Percentiles rank a stretch among this genome's conserved stretches.
Conservation (phyloP, 768 basidiomycete species). For the Calocera viscosa region DNA sequence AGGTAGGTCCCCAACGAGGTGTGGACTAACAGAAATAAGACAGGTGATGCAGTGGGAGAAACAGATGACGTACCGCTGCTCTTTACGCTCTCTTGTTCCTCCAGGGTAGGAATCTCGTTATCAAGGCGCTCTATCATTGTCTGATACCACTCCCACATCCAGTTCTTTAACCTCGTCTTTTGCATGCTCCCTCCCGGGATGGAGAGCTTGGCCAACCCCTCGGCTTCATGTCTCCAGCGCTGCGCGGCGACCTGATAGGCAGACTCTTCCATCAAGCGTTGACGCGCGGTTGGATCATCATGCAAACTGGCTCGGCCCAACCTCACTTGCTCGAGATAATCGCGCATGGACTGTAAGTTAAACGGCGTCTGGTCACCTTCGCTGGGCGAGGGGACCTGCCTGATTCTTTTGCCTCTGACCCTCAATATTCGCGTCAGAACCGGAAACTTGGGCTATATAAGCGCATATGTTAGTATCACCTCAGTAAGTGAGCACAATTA, state of each 20-base stretch:
- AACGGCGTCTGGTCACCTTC: constrained; percentile 42
- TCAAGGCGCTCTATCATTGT: constrained; percentile 42
- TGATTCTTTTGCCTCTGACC: neutral
- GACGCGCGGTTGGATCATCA: constrained; percentile 57
- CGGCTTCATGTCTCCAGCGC: constrained; percentile 51
- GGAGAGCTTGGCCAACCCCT: constrained; percentile 40
- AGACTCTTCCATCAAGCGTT: constrained; percentile 71
- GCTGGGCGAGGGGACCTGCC: neutral
- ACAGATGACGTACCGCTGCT: constrained; percentile 1
- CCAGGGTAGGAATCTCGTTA: constrained; percentile 39
- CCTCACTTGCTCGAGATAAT: constrained; percentile 50
- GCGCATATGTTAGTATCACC: neutral
- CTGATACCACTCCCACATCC: constrained; percentile 83
- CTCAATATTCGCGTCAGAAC: neutral
- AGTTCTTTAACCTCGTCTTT: constrained; percentile 44
- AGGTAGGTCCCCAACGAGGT: neutral
- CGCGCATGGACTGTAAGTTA: constrained; percentile 59
- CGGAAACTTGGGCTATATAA: neutral
- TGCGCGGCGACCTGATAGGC: constrained; percentile 73
- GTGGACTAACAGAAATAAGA: constrained; percentile 9
- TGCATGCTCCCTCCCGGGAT: constrained; percentile 27
- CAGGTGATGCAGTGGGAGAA: neutral
- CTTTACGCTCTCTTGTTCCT: constrained; percentile 28
- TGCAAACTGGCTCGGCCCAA: constrained; percentile 52
- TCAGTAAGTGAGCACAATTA: neutral